phyloP scores from a whole-genome alignment of 805 yeast species.

The Torulaspora indica region DNA sequence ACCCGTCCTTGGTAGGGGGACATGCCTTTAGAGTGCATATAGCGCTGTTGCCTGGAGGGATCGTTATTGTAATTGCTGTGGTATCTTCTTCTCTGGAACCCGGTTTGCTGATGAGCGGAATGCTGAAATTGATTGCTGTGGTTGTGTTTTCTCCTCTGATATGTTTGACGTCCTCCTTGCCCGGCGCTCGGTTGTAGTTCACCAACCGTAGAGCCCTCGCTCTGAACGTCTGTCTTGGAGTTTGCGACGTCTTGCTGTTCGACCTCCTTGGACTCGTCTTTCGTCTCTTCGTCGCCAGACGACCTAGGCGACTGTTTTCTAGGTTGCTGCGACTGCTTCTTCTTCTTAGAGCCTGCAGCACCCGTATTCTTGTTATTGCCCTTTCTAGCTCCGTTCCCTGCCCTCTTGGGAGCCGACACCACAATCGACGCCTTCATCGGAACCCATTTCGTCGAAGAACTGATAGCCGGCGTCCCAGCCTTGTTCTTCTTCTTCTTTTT shows the following conservation, averaged over 20 bases:
- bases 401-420: conserved; percentile 31
- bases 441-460: conserved; percentile 52
- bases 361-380: conserved; percentile 14
- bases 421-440: conserved; percentile 60
- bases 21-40: conserved; percentile 7
- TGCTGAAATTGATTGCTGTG: conserved; percentile 14
- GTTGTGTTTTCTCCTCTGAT: conserved; percentile 12
- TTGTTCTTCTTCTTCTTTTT: conserved; percentile 22
- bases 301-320: conserved; percentile 12
- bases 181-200: not conserved
- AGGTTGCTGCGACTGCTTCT: conserved; percentile 13
- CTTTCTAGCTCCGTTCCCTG: conserved; percentile 16
- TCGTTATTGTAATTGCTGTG: conserved; percentile 17
- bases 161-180: conserved; percentile 5
- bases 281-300: not conserved
- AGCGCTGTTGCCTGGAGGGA: conserved; percentile 14
- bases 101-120: conserved; percentile 14
- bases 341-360: conserved; percentile 15
- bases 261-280: conserved; percentile 2
- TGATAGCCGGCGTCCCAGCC: conserved; percentile 18
- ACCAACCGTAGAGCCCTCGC: not conserved
- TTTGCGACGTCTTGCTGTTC: not conserved
- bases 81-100: conserved; percentile 24
- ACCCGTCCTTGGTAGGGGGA: conserved; percentile 13
- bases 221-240: not conserved